A percentile compares a stretch with the other conserved stretches of the same genome.
phyloP scores from a whole-genome alignment of 495 filamentous ascomycete species.

The Penicillium silybi region DNA sequence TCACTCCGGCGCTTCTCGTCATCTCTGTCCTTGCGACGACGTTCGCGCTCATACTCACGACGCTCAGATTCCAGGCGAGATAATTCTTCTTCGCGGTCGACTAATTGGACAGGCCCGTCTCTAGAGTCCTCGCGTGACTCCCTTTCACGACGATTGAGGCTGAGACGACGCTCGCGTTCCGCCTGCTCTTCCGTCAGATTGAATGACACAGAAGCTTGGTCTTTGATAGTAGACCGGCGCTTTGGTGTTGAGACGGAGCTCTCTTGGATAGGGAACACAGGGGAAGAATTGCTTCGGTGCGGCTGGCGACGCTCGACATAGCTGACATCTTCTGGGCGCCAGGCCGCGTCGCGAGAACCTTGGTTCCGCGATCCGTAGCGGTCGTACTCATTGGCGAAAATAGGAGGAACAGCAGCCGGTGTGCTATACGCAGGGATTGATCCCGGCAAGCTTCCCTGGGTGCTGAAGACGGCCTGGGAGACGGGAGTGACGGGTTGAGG shows the following conservation, averaged over 20 bases:
- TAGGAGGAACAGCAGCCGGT: slow-evolving; percentile 27
- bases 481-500: slow-evolving; percentile 55
- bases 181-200: slow-evolving; percentile 46
- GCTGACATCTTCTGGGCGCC: slow-evolving; percentile 3
- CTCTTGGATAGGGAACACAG: slow-evolving; percentile 28
- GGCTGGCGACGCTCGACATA: slow-evolving; percentile 6
- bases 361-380: slow-evolving; percentile 23
- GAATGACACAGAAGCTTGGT: slow-evolving; percentile 46
- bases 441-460: slow-evolving; percentile 28
- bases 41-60: slow-evolving; percentile 8
- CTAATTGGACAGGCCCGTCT: slow-evolving; percentile 26
- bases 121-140: slow-evolving; percentile 22
- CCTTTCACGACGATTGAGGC: slow-evolving; percentile 30
- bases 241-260: slow-evolving; percentile 21
- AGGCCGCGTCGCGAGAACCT: slow-evolving; percentile 18
- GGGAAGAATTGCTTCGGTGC: slow-evolving; percentile 35
- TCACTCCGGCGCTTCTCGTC: slow-evolving; percentile 17
- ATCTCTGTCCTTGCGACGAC: slow-evolving; percentile 16
- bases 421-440: slow-evolving; percentile 34
- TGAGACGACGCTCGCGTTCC: slow-evolving; percentile 39
- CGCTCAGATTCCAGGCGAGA: slow-evolving; percentile 12
- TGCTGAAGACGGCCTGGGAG: slow-evolving; percentile 51
- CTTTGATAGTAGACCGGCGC: slow-evolving; percentile 37
- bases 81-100: slow-evolving; percentile 31
- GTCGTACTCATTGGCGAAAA: slow-evolving; percentile 25